phyloP scores from a whole-genome alignment of 805 yeast genomes.

The Barnettozyma wickerhamii region DNA sequence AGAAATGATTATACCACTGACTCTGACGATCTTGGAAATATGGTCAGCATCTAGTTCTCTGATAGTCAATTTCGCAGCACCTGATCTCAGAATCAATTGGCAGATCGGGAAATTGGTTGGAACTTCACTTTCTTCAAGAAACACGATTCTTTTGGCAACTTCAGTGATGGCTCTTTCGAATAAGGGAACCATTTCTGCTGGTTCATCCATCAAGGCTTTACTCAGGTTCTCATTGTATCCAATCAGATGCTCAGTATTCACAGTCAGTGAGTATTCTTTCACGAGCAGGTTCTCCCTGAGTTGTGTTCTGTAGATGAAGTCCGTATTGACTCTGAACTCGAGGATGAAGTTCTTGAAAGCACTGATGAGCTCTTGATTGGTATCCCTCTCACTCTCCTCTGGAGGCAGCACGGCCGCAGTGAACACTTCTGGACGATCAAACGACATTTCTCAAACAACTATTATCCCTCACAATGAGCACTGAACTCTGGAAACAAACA shows the following conservation, averaged over 20 bases:
- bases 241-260: conserved; percentile 79
- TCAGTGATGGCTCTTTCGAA: conserved; percentile 82
- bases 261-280: conserved; percentile 65
- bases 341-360: conserved; percentile 79
- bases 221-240: conserved; percentile 87
- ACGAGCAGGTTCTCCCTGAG: conserved; percentile 81
- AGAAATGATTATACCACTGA: conserved; percentile 90
- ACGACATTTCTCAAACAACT: conserved; percentile 17
- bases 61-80: conserved; percentile 66
- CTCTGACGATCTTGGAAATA: conserved; percentile 82
- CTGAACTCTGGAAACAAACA: neutral
- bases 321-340: conserved; percentile 79
- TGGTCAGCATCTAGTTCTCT: conserved; percentile 83
- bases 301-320: conserved; percentile 86
- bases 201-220: conserved; percentile 79
- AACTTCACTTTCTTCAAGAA: conserved; percentile 42
- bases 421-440: conserved; percentile 49
- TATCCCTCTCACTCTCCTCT: conserved; percentile 60
- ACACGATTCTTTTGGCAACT: conserved; percentile 67
- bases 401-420: conserved; percentile 87
- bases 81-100: conserved; percentile 73
- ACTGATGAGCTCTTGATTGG: conserved; percentile 64
- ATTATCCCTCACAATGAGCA: no score
- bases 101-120: conserved; percentile 68
- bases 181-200: conserved; percentile 80